Conservation (phyloP, 2,329 filamentous ascomycete genomes). For the Aureobasidium lini region DNA sequence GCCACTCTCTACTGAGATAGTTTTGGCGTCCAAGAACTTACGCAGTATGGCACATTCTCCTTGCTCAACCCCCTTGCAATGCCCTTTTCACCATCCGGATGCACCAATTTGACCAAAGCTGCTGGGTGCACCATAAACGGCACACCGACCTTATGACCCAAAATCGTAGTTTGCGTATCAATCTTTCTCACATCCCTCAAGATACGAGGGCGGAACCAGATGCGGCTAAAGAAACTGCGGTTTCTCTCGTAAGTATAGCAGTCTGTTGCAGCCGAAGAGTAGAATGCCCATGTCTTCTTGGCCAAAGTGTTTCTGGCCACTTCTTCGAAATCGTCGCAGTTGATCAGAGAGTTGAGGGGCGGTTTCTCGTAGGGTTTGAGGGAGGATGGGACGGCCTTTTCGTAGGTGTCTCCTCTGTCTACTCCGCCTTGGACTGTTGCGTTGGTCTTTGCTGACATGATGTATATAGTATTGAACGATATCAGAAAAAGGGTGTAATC, state of each 20-base stretch:
- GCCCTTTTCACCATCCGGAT: slow-evolving; percentile 32
- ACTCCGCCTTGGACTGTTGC: slow-evolving; percentile 1
- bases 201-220: slow-evolving; percentile 41
- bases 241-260: slow-evolving; percentile 41
- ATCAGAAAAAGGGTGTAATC: background rate
- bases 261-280: slow-evolving; percentile 43
- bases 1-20: too few relatives aligned
- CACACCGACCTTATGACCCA: slow-evolving; percentile 26
- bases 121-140: slow-evolving; percentile 33
- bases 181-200: slow-evolving; percentile 32
- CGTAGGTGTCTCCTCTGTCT: background rate
- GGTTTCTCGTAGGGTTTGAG: slow-evolving; percentile 33
- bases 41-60: slow-evolving; percentile 23
- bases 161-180: slow-evolving; percentile 27
- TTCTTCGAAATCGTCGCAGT: slow-evolving; percentile 37
- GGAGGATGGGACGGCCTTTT: slow-evolving; percentile 24
- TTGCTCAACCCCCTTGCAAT: slow-evolving; percentile 26
- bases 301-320: slow-evolving; percentile 29
- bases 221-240: slow-evolving; percentile 35
- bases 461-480: background rate
- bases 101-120: slow-evolving; percentile 30
- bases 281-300: slow-evolving; percentile 35
- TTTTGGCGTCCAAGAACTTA: slow-evolving; percentile 18
- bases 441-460: slow-evolving; percentile 9
- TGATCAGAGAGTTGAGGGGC: slow-evolving; percentile 38